Percentiles rank a stretch among this genome's conserved stretches.
Evolutionary conservation across 106 monocot species (phyloP).

Genomic region (Dioscorea alata): DNA sequence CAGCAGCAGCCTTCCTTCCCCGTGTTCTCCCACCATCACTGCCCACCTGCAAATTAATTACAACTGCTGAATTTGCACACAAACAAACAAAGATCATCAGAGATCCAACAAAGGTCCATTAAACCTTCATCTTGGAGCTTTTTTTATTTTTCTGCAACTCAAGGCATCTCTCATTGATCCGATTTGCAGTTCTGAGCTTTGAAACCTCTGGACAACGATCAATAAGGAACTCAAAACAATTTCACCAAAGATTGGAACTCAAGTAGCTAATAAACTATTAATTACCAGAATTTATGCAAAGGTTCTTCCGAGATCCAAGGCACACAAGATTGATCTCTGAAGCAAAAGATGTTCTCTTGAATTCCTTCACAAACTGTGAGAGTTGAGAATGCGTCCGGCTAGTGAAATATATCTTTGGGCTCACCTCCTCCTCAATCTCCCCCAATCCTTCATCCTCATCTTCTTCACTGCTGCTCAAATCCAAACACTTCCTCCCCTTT

Average conservation of each 20-base stretch:
- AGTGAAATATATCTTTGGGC: constrained; percentile 80
- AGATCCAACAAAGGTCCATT: neutral
- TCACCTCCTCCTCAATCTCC: constrained; percentile 44
- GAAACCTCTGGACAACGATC: constrained; percentile 40
- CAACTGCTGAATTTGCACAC: neutral
- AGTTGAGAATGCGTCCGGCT: constrained; percentile 92
- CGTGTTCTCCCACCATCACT: constrained; percentile 23
- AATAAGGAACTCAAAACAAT: neutral
- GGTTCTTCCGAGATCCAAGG: constrained; percentile 77
- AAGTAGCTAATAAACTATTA: neutral
- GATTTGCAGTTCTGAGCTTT: constrained; percentile 58
- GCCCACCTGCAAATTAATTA: constrained; percentile 23
- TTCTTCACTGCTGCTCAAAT: constrained; percentile 43
- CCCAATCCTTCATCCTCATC: constrained; percentile 25
- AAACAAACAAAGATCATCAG: neutral
- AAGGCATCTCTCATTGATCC: constrained; percentile 81
- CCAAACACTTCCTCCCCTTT: constrained; percentile 25
- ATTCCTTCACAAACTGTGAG: constrained; percentile 84
- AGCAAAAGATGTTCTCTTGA: constrained; percentile 65
- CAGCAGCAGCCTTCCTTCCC: constrained; percentile 34
- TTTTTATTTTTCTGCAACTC: constrained; percentile 73
- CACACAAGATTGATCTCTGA: constrained; percentile 59
- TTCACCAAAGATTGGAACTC: neutral
- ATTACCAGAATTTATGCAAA: constrained; percentile 83
- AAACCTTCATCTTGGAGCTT: constrained; percentile 60